A percentile compares a stretch with the other conserved stretches of the same genome.
Conservation (phyloP, 1,284 basidiomycete genomes). For the Heterobasidion parviporum region DNA sequence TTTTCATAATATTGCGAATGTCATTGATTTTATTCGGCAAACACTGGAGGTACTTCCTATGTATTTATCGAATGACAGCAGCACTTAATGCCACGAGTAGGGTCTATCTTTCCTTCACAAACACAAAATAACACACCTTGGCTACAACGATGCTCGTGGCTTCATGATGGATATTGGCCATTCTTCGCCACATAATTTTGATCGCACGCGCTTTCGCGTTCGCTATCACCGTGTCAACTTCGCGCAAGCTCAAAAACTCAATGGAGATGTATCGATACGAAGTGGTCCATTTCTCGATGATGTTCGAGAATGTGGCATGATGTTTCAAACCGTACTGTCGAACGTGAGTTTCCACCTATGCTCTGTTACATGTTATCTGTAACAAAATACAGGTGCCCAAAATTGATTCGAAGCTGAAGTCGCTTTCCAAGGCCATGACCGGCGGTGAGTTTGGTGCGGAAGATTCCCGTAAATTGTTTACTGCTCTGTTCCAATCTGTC, state of each 20-base stretch:
- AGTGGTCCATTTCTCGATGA: constrained; percentile 22
- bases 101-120: constrained; percentile 46
- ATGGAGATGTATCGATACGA: constrained; percentile 2
- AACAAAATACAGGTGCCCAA: constrained; percentile 22
- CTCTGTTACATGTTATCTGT: background rate
- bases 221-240: constrained; percentile 38
- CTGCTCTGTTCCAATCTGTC: constrained; percentile 20
- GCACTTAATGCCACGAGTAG: constrained; percentile 14
- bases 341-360: constrained; percentile 13
- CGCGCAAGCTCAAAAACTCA: constrained; percentile 19
- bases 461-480: constrained; percentile 35
- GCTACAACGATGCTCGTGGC: constrained; percentile 23
- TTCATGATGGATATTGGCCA: constrained; percentile 39
- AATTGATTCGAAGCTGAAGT: constrained; percentile 27
- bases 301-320: constrained; percentile 29
- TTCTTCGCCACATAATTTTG: constrained; percentile 21
- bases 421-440: constrained; percentile 34
- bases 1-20: constrained; percentile 33
- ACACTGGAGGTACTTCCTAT: constrained; percentile 30
- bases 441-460: constrained; percentile 36
- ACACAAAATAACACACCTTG: constrained; percentile 28
- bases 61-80: background rate
- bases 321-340: constrained; percentile 25
- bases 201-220: constrained; percentile 33
- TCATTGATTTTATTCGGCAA: constrained; percentile 42